phyloP scores from a whole-genome alignment of 2,329 filamentous ascomycete species.

The Niveomyces coronatus region DNA sequence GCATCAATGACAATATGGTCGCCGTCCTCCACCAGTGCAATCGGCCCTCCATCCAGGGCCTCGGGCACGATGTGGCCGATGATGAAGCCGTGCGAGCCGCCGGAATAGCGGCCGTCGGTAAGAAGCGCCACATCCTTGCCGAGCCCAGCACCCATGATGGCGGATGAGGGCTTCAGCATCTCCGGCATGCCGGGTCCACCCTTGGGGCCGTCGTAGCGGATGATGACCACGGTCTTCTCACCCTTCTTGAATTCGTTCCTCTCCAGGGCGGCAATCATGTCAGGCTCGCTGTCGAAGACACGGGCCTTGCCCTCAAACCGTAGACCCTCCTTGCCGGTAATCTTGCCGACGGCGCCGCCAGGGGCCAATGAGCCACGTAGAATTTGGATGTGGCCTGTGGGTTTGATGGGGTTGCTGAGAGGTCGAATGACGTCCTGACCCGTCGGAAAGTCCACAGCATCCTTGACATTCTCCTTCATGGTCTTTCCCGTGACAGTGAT shows the following conservation, averaged over 20 bases:
- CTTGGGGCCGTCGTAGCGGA: conserved; percentile 89
- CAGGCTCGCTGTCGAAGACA: conserved; percentile 79
- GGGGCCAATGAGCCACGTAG: conserved; percentile 81
- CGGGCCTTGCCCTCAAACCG: conserved; percentile 69
- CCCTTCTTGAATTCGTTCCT: conserved; percentile 69
- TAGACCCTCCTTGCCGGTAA: conserved; percentile 89
- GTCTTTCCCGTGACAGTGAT: conserved; percentile 86
- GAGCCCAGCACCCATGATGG: conserved; percentile 84
- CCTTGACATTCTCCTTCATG: conserved; percentile 71
- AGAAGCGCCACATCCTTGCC: conserved; percentile 65
- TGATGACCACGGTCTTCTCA: conserved; percentile 82
- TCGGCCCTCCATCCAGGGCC: conserved; percentile 75
- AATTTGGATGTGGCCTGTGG: conserved; percentile 79
- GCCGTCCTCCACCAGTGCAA: conserved; percentile 71
- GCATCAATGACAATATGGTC: conserved; percentile 77
- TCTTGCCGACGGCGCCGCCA: conserved; percentile 85
- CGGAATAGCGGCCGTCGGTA: conserved; percentile 67
- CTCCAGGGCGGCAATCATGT: conserved; percentile 69
- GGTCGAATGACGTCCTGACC: conserved; percentile 82
- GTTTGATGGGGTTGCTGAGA: conserved; percentile 63
- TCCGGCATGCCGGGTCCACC: conserved; percentile 93
- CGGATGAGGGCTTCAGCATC: conserved; percentile 85
- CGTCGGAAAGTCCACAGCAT: conserved; percentile 61
- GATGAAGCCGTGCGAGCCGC: conserved; percentile 76
- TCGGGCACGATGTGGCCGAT: conserved; percentile 85